Evolutionary conservation across 106 monocot genomes (phyloP).

Genomic region (Apostasia ramifera): DNA sequence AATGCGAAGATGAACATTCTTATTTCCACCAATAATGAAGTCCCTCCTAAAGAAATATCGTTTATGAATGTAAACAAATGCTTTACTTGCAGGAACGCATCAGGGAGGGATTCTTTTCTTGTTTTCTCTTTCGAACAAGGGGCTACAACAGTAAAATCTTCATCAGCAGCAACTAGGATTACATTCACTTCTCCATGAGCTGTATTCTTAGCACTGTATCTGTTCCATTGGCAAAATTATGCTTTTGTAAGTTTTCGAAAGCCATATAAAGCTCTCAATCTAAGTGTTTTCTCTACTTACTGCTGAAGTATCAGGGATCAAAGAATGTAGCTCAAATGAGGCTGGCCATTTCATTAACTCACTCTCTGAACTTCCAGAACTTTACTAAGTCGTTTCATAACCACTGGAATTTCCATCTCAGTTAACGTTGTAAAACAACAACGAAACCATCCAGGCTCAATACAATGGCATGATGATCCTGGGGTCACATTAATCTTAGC

Average conservation of each 20-base stretch:
- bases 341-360: not conserved
- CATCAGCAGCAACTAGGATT: slow-evolving; percentile 1
- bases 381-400: slow-evolving; percentile 72
- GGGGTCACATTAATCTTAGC: slow-evolving; percentile 80
- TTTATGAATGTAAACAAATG: too few species aligned
- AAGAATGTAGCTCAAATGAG: not conserved
- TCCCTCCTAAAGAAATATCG: too few species aligned
- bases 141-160: not conserved
- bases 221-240: not conserved
- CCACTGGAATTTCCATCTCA: slow-evolving; percentile 67
- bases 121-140: slow-evolving; percentile 11
- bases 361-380: slow-evolving; percentile 19
- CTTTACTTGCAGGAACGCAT: too few species aligned
- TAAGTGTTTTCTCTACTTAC: too few species aligned
- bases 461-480: slow-evolving; percentile 86
- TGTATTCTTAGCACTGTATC: not conserved
- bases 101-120: slow-evolving; percentile 18
- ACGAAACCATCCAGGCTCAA: slow-evolving; percentile 96
- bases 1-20: too few species aligned
- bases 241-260: not conserved
- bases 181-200: too few species aligned
- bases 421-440: slow-evolving; percentile 66
- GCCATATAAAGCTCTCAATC: too few species aligned
- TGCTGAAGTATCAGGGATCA: not conserved
- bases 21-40: too few species aligned